Conservation (phyloP, 305 asterid genomes). For the Plantago coronopus region DNA sequence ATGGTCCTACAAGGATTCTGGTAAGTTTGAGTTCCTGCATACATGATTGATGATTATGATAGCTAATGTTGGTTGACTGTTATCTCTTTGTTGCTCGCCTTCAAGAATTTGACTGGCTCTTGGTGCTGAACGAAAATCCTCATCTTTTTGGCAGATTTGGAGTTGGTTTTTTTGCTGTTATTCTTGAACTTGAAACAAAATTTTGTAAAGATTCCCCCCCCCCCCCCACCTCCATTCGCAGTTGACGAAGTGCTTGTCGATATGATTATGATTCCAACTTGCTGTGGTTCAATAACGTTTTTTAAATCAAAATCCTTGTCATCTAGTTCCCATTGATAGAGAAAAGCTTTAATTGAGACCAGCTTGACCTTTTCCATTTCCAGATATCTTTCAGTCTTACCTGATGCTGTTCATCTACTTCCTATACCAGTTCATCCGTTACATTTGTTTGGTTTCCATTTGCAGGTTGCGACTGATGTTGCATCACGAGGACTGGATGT, state of each 20-base stretch:
- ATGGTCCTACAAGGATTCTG: constrained; percentile 71
- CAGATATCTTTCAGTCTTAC: constrained; percentile 3
- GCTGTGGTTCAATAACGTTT: too few relatives aligned
- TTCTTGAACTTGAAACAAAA: too few relatives aligned
- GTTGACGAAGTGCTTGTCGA: too few relatives aligned
- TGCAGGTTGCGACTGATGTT: constrained; percentile 93
- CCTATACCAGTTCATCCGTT: not conserved
- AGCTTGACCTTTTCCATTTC: constrained; percentile 2
- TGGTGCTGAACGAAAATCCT: not conserved
- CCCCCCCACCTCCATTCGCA: too few relatives aligned
- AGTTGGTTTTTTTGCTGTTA: too few relatives aligned
- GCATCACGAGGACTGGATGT: constrained; percentile 94
- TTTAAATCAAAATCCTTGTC: too few relatives aligned
- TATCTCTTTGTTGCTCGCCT: constrained; percentile 23
- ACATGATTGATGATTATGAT: not conserved
- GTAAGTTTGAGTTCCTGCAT: constrained; percentile 34
- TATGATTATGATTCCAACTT: too few relatives aligned
- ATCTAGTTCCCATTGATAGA: not conserved
- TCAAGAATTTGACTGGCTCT: too few relatives aligned
- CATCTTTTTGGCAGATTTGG: too few relatives aligned
- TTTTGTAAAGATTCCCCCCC: too few relatives aligned
- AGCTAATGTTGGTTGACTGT: not conserved
- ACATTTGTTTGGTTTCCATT: constrained; percentile 19
- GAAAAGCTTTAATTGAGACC: not conserved
- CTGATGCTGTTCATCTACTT: constrained; percentile 3